Evolutionary conservation across 148 eudicot genomes (phyloP), one percentile per base, ranked within the genome.

Genomic region (Heliosperma pusillum): DNA sequence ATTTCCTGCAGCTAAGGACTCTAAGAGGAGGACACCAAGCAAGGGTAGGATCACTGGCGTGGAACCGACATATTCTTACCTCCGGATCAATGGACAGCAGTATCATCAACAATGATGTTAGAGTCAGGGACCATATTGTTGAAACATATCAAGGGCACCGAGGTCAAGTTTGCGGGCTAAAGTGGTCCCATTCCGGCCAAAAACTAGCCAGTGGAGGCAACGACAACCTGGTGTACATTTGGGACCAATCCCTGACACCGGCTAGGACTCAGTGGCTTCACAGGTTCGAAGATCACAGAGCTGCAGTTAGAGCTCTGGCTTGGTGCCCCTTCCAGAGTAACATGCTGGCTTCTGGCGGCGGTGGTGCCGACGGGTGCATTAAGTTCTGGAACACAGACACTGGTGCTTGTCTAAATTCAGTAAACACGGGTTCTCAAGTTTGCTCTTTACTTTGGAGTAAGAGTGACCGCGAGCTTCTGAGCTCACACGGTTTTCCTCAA

Each of bases 321-420:
- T 89, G 97, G 97, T 90, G 96, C 71, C 96, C 97, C 0, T 93
- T 93, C 85, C 97, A 90, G 86, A 85, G 88, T 45, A 93, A 89
- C 66, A 71, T 90, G 78, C 67, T 93, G 83, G 96, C 96, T 30
- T 80, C 98, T 4, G 98, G 98, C 29, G 98, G 98, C 42, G 98
- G 98, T 44, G 96, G 90, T 1, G 78, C 86, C 40, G 98, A 93
- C 36, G 30, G 83, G 47, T 89, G 88, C 79, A 90, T 93, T 7
- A 93, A 88, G 72, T 93, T 90, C 78, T 93, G 96, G 98, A 93
- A 93, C 81, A 86, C 96, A n/a, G 89, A 88, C 80, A 90, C 98
- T 0, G 98, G 96, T 15, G 89, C 96, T 0, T 90, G 93, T 81
- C 78, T 93, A 85, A 90, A 88, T 82, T 87, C 96, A 0, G 89